A percentile compares a stretch with the other conserved stretches of the same genome.
phyloP scores from a whole-genome alignment of 164 flowering plant genomes.

The Umbilicus rupestris region DNA sequence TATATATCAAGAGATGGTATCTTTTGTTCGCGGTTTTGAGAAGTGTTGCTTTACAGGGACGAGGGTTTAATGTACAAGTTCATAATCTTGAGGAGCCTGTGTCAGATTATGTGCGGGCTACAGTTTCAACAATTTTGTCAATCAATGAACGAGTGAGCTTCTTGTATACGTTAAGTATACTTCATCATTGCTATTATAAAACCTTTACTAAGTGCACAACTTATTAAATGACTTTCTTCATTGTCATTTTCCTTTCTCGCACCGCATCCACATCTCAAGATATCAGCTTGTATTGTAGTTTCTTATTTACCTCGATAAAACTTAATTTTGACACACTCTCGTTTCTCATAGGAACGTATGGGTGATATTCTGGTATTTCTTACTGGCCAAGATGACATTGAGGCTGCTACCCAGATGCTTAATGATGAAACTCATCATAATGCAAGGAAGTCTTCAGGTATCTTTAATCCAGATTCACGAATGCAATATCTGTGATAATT shows the following conservation, averaged over 20 bases:
- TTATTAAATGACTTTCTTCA: not conserved
- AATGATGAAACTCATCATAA: slow-evolving; percentile 54
- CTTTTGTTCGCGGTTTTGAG: not conserved
- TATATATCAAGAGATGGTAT: not conserved
- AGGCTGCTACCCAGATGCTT: slow-evolving; percentile 66
- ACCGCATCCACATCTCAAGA: not conserved
- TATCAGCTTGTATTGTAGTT: not conserved
- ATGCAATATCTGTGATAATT: not conserved
- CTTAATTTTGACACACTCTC: slow-evolving; percentile 1
- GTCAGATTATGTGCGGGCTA: slow-evolving; percentile 69
- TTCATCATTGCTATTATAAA: not conserved
- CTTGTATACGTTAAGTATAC: not conserved
- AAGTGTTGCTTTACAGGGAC: slow-evolving; percentile 47
- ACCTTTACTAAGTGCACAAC: not conserved
- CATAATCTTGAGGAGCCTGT: slow-evolving; percentile 82
- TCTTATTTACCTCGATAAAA: not conserved
- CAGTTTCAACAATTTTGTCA: slow-evolving; percentile 66
- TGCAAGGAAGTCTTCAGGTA: slow-evolving; percentile 46
- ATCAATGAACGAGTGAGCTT: slow-evolving; percentile 72
- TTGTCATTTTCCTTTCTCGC: not conserved
- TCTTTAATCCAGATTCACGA: not conserved
- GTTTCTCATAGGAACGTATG: slow-evolving; percentile 51
- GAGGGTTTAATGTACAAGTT: slow-evolving; percentile 75
- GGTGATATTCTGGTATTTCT: slow-evolving; percentile 93
- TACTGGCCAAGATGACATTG: slow-evolving; percentile 98